Conservation (phyloP, 441 rosid genomes). For the Omphalea diandra region DNA sequence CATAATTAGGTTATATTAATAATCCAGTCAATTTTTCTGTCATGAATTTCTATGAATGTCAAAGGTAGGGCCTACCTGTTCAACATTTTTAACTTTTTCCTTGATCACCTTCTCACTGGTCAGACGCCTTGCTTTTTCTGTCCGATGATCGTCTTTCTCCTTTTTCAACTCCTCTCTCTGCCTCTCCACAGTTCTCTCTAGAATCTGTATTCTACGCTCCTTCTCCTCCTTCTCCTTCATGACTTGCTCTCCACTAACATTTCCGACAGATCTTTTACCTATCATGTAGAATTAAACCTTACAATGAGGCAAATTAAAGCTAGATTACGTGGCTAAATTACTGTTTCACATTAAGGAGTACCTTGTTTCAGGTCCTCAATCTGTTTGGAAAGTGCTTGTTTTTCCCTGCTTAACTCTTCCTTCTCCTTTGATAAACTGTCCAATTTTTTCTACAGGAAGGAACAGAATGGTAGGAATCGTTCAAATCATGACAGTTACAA, state of each 20-base stretch:
- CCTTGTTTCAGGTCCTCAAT: constrained; percentile 92
- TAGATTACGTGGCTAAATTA: constrained; percentile 8
- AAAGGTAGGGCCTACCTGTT: constrained; percentile 46
- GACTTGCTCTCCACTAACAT: constrained; percentile 61
- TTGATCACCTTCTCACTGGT: constrained; percentile 57
- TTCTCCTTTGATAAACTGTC: constrained; percentile 59
- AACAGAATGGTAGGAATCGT: constrained; percentile 12
- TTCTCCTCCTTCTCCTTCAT: constrained; percentile 93
- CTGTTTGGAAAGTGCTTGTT: constrained; percentile 71
- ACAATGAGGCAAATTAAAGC: constrained; percentile 23
- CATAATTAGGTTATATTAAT: neutral
- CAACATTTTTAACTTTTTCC: constrained; percentile 61
- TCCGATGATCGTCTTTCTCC: constrained; percentile 54
- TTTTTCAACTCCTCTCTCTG: constrained; percentile 63
- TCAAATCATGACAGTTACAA: neutral
- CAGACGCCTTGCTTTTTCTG: constrained; percentile 46
- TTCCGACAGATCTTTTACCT: constrained; percentile 58
- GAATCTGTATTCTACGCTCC: constrained; percentile 79
- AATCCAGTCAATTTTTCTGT: neutral
- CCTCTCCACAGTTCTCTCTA: constrained; percentile 64
- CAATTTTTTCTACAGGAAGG: constrained; percentile 39
- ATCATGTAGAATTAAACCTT: constrained; percentile 23
- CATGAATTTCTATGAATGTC: neutral
- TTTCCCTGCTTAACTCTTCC: constrained; percentile 72
- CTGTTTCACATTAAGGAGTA: constrained; percentile 23